Base-by-base conservation (phyloP, 2,329 filamentous ascomycete genomes). In the Hymenoscyphus fraxineus region DNA sequence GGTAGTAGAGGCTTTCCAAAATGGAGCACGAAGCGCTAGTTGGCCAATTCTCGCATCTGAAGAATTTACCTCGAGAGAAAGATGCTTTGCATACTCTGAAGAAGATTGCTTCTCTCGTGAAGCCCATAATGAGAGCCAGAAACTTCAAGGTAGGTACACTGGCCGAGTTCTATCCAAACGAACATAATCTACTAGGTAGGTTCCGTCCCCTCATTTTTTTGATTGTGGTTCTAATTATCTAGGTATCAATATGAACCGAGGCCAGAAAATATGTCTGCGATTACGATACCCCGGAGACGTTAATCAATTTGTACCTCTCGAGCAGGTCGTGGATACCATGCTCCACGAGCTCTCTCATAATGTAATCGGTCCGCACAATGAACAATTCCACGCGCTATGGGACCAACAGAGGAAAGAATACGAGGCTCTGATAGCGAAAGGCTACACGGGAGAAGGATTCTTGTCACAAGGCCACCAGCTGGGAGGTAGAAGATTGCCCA, bases 321-420 rank as follows among this genome's bases (percentile, higher is more conserved):
- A 97, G 73, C 81, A 90, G 68, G 83, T 97, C 7, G 82, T 92
- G 55, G 93, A 97, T 76, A 98, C 94, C 0, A 90, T 98, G 87
- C 85, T 98, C 22, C 94, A 98, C 75, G 94, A 98, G 80, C 85
- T 98, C 2, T 88, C 87, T n/a, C 94, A 98, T 73, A 97, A 90
- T 69, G 85, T 92, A 12, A 87, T 89, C 76, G 92, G 92, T 0
- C 91, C 91, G 1, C 94, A 98, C 75, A 87, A 97, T 73, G 83
- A 81, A 58, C 84, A 89, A 41, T 98, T 98, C 73, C 87, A 97
- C 70, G 88, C 88, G 0, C 80, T 97, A 5, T 97, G 93, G 92
- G 89, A 97, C 71, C 89, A 96, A 74, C 84, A 97, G 4, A 87
- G 94, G 22, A 91, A 94, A 64, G 93, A 97, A 77, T 88, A 94